Evolutionary conservation across 805 yeast species (phyloP), one percentile per base, ranked within the genome.

Genomic region (Yamadazyma insecticola): DNA sequence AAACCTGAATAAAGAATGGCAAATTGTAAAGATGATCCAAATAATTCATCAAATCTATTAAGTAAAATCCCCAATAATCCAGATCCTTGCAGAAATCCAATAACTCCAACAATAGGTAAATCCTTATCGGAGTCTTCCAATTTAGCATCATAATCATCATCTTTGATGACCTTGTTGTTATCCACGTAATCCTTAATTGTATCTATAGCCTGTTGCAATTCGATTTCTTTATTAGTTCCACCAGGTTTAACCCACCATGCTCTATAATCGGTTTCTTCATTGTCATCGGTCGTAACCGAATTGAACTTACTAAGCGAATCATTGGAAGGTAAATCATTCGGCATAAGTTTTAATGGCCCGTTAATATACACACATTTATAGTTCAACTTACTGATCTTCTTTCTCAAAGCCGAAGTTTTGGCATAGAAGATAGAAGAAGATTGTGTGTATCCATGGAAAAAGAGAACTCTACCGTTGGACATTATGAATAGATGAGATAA

Each of bases 71-170:
- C 84, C 1, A 86, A 80, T 21, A 90, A 60, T 1, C 92, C 95
- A 5, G 97, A 95, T 40, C 98, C 98, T 55, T 92, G 97, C 8
- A 94, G 81, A 53, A 90, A 90, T 1, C 97, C 97, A 26, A 92
- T 59, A 13, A 90, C 60, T 5, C 97, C 98, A 14, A 81, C 82
- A 43, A 86, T 84, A 1, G 97, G 97, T 13, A 55, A 40, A 1
- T 31, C 19, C 19, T 39, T 40, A 20, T 45, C 56, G 3, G 44
- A 50, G 8, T 48, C 45, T 4, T 48, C 40, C 13, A 39, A 45
- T 5, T 37, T 39, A 21, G 46, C 54, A 8, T 45, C 49, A 16
- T 37, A 28, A 24, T 51, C 60, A 3, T 47, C 50, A 24, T 63
- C 69, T 4, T 41, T 41, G 5, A 59, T 43, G 10, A 61, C 47